Evolutionary conservation across 768 basidiomycete genomes (phyloP).

Genomic region (Lactarius hatsudake): DNA sequence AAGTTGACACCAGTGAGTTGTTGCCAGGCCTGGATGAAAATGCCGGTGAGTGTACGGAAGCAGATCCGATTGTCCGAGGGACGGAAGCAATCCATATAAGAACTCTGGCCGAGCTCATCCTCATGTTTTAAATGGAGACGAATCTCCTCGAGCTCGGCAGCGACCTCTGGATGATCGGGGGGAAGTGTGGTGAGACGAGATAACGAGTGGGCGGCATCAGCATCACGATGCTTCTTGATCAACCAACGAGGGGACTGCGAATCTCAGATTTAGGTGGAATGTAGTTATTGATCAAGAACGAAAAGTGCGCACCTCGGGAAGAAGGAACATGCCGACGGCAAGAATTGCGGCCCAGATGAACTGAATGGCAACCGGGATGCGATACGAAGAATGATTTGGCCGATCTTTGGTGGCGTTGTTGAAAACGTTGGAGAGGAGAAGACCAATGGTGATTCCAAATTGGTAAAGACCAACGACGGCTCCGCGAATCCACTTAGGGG

Average conservation of each 20-base stretch:
- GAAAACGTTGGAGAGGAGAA: conserved; percentile 47
- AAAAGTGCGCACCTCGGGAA: conserved; percentile 48
- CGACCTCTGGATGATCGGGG: conserved; percentile 51
- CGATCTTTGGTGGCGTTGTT: conserved; percentile 37
- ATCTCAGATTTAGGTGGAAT: background rate
- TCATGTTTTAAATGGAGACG: conserved; percentile 62
- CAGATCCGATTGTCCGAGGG: conserved; percentile 45
- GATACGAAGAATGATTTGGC: conserved; percentile 44
- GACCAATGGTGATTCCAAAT: conserved; percentile 76
- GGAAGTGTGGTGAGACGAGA: conserved; percentile 58
- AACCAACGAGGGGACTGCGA: conserved; percentile 70
- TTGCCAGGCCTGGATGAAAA: conserved; percentile 75
- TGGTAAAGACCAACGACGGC: conserved; percentile 67
- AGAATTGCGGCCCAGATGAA: conserved; percentile 79
- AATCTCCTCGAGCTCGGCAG: conserved; percentile 52
- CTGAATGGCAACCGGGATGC: conserved; percentile 73
- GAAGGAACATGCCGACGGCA: conserved; percentile 62
- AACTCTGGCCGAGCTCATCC: conserved; percentile 52
- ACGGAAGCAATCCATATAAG: conserved; percentile 65
- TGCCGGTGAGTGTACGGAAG: conserved; percentile 79
- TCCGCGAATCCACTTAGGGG: conserved; percentile 48
- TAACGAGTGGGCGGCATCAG: conserved; percentile 56
- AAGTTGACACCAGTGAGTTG: conserved; percentile 83
- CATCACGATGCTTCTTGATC: conserved; percentile 63
- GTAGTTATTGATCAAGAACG: background rate